Evolutionary conservation across 2,329 filamentous ascomycete species (phyloP).

Genomic region (Akanthomyces uredinophilus): DNA sequence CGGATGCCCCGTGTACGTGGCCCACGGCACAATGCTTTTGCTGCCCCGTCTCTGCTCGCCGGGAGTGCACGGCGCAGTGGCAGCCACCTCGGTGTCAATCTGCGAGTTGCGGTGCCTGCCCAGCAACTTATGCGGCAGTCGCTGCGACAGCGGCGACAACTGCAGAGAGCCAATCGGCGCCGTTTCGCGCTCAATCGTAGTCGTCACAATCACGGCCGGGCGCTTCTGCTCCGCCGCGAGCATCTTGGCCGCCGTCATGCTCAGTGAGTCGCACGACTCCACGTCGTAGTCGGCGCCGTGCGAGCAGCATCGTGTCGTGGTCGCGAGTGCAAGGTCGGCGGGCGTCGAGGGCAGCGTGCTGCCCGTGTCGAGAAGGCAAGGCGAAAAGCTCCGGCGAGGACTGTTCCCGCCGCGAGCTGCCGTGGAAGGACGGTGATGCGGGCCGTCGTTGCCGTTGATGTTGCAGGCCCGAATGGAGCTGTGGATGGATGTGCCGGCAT

Average conservation of each 20-base stretch:
- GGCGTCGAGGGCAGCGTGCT: conserved; percentile 15
- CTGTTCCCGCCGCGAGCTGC: neutral
- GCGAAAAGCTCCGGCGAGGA: neutral
- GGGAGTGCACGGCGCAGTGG: neutral
- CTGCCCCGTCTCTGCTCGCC: neutral
- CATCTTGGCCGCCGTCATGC: conserved; percentile 6
- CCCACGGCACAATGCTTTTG: neutral
- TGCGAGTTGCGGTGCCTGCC: neutral
- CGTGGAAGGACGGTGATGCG: neutral
- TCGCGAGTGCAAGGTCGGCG: conserved; percentile 24
- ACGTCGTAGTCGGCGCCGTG: conserved; percentile 19
- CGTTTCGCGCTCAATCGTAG: conserved; percentile 12
- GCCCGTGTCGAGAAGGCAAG: neutral
- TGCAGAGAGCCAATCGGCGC: neutral
- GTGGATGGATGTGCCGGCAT: conserved; percentile 29
- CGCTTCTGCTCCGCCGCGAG: neutral
- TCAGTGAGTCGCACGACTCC: conserved; percentile 9
- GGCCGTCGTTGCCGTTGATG: conserved; percentile 8
- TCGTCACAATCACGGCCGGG: conserved; percentile 12
- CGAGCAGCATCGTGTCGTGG: conserved; percentile 18
- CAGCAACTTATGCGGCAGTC: neutral
- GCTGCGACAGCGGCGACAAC: neutral
- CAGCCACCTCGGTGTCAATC: neutral
- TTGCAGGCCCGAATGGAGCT: conserved; percentile 14
- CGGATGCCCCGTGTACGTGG: neutral